phyloP scores from a whole-genome alignment of 2,329 filamentous ascomycete species.

The Geosmithia morbida region DNA sequence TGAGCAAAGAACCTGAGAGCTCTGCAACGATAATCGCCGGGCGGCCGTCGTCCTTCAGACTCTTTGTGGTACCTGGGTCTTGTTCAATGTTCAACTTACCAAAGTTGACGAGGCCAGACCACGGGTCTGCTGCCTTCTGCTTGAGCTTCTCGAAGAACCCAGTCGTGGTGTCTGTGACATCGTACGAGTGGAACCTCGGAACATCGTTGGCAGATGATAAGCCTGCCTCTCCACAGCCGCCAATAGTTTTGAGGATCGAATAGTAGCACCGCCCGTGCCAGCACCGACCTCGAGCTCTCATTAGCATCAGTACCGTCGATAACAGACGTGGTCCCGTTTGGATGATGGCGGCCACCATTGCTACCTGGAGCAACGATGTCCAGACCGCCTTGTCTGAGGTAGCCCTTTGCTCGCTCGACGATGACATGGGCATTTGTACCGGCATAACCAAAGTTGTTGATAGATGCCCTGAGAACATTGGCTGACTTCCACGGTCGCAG shows the following conservation, averaged over 20 bases:
- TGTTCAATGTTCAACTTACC: constrained; percentile 1
- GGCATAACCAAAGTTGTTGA: constrained; percentile 21
- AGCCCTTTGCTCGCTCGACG: constrained; percentile 11
- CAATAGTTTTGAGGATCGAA: constrained; percentile 17
- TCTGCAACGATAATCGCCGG: neutral
- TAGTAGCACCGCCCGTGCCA: constrained; percentile 20
- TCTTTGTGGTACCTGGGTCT: neutral
- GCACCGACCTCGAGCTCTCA: constrained; percentile 23
- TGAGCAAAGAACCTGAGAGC: neutral
- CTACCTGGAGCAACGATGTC: neutral
- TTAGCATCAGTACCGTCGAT: constrained; percentile 2
- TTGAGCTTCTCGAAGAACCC: constrained; percentile 23
- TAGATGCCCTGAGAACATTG: neutral
- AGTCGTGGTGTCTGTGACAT: constrained; percentile 28
- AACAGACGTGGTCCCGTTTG: neutral
- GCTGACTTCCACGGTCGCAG: neutral
- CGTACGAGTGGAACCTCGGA: constrained; percentile 23
- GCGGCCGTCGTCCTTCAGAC: neutral
- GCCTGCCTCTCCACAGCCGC: neutral
- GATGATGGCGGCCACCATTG: neutral
- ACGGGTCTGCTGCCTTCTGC: constrained; percentile 7
- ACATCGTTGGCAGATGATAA: constrained; percentile 1
- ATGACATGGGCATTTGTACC: constrained; percentile 26
- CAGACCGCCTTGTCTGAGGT: neutral
- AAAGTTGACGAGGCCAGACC: constrained; percentile 6